Conservation (phyloP, 768 basidiomycete genomes). For the Russula dissimulans region DNA sequence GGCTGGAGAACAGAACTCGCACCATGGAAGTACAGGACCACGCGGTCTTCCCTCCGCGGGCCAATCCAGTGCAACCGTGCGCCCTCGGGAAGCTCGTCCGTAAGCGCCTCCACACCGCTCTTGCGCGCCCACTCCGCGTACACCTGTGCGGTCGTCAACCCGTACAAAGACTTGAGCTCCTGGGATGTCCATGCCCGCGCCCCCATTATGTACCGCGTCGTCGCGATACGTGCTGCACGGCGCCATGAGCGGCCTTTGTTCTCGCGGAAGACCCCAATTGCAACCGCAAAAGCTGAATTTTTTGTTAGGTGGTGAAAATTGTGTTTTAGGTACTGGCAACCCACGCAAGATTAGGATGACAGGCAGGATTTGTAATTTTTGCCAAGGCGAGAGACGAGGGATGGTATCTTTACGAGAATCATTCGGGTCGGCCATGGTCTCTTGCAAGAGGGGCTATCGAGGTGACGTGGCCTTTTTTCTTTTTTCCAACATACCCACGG, state of each 20-base stretch:
- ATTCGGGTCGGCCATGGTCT: background rate
- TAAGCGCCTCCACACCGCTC: background rate
- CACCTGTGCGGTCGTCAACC: background rate
- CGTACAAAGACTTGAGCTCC: background rate
- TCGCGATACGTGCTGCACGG: background rate
- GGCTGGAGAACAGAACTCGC: background rate
- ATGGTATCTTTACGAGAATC: background rate
- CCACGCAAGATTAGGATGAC: background rate
- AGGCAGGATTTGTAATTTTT: background rate
- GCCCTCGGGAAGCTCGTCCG: background rate
- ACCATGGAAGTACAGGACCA: constrained; percentile 8
- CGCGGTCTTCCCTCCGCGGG: background rate
- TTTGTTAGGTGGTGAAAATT: background rate
- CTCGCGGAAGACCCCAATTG: background rate
- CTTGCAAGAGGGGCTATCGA: too few species aligned
- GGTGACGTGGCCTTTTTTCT: too few species aligned
- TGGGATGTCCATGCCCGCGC: background rate
- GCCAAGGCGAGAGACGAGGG: background rate
- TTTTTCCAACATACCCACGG: too few species aligned
- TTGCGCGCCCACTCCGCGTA: background rate
- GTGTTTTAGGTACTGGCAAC: background rate
- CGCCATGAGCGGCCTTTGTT: constrained; percentile 8
- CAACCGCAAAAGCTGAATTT: background rate
- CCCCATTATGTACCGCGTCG: background rate
- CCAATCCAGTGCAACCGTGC: constrained; percentile 11